A percentile compares a stretch with the other conserved stretches of the same genome.
phyloP scores from a whole-genome alignment of 2,329 filamentous ascomycete genomes.

The Byssoonygena ceratinophila region DNA sequence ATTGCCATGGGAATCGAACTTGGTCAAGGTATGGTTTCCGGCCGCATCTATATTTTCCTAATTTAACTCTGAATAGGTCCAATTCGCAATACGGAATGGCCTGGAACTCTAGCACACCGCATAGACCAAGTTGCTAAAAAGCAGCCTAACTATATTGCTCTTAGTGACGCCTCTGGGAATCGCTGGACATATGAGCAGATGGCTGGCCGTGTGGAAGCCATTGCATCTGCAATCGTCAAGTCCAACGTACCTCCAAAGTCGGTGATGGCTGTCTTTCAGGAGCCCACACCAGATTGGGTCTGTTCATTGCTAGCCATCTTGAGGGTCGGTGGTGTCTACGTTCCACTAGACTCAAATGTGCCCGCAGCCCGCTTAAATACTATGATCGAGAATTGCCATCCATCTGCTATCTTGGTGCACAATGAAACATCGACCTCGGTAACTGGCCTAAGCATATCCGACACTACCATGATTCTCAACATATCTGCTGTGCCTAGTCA shows the following conservation, averaged over 20 bases:
- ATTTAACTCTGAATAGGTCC: neutral
- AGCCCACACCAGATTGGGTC: conserved; percentile 25
- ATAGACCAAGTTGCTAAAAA: conserved; percentile 27
- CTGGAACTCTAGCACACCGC: conserved; percentile 27
- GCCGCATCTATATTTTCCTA: neutral
- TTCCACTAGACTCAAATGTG: conserved; percentile 27
- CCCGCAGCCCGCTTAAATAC: conserved; percentile 24
- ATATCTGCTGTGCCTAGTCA: conserved; percentile 23
- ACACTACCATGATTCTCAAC: conserved; percentile 19
- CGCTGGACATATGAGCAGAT: conserved; percentile 32
- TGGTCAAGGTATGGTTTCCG: conserved; percentile 1
- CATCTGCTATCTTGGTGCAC: conserved; percentile 24
- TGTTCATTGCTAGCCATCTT: conserved; percentile 28
- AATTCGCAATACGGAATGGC: conserved; percentile 5
- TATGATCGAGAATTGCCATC: conserved; percentile 25
- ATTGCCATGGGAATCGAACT: neutral
- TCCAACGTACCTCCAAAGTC: conserved; percentile 17
- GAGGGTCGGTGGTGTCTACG: conserved; percentile 25
- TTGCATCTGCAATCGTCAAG: conserved; percentile 25
- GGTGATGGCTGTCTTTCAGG: conserved; percentile 34
- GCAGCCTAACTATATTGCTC: conserved; percentile 19
- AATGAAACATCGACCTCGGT: conserved; percentile 18
- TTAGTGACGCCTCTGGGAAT: conserved; percentile 23
- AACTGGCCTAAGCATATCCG: neutral
- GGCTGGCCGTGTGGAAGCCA: conserved; percentile 25